Base-by-base conservation (phyloP, 257 asterid species). In the Plectranthus barbatus region DNA sequence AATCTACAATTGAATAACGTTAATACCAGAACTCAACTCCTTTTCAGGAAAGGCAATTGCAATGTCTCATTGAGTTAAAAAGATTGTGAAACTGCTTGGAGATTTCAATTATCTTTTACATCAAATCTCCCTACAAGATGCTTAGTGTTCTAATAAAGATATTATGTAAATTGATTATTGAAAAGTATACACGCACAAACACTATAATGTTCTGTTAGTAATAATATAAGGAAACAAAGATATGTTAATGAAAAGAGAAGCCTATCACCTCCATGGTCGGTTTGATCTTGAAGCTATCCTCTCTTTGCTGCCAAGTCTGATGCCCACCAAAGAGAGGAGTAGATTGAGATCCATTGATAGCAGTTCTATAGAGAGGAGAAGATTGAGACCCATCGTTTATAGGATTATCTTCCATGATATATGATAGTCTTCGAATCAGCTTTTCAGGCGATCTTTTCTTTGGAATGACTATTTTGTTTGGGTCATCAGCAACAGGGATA, bases 311-410 rank as follows among this genome's bases (percentile, higher is more conserved):
- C 99, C 99, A 93, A 46, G 82, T 83, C 66, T 71, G 82, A 72
- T 86, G 86, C 63, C 97, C 97, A 70, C 97, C 97, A 73, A 90
- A 93, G 54, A 93, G 81, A 76, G 97, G 96, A 67, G 75, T 53
- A 17, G 86, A 67, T 23, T 78, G 81, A 66, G 97, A 79, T 72
- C 79, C 93, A 66, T 79, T 85, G 56, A 58, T 58, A 13, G 64
- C 64, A 19, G 84, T 58, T 95, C 96, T 66, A 94, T 94, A 76
- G 84, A 90, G 80, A 73, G 96, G 96, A 69, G 76, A 55, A 33
- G 85, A 67, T 31, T 79, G 81, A 68, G 88, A 79, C 71, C 77
- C 85, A 48, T 76, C 83, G 56, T 57, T 64, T 41, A 65, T 63
- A 53, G 55, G 50, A 64, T 45, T 65, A 68, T 88, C 91, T 72